Conservation (phyloP, 257 asterid genomes). For the Penstemon davidsonii region DNA sequence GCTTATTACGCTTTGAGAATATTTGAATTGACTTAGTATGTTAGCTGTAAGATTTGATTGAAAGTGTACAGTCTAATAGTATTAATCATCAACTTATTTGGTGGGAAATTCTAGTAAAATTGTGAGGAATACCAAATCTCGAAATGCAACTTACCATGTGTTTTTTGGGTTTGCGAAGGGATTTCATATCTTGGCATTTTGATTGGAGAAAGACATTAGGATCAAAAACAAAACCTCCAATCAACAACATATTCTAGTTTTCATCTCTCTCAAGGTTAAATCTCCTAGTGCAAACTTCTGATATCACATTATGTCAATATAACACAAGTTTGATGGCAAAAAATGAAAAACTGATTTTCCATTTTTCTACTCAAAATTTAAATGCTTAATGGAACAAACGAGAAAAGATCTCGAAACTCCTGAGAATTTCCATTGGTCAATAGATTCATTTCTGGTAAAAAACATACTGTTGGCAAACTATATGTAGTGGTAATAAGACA, state of each 20-base stretch:
- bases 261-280: not conserved
- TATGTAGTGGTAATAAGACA: not conserved
- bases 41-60: conserved; percentile 4
- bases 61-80: not conserved
- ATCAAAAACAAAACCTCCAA: conserved; percentile 2
- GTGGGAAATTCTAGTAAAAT: not conserved
- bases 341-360: not conserved
- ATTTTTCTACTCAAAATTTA: not conserved
- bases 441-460: not conserved
- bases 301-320: not conserved
- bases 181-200: not conserved
- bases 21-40: not conserved
- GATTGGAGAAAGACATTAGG: not conserved
- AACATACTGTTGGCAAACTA: not conserved
- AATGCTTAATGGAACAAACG: not conserved
- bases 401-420: not conserved
- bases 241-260: not conserved
- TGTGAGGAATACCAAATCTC: not conserved
- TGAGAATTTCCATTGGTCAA: not conserved
- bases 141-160: not conserved
- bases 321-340: not conserved
- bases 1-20: not conserved
- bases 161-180: not conserved
- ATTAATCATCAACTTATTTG: not conserved
- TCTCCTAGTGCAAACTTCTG: not conserved